phyloP scores from a whole-genome alignment of 2,329 filamentous ascomycete species.

The Hymenoscyphus linearis region DNA sequence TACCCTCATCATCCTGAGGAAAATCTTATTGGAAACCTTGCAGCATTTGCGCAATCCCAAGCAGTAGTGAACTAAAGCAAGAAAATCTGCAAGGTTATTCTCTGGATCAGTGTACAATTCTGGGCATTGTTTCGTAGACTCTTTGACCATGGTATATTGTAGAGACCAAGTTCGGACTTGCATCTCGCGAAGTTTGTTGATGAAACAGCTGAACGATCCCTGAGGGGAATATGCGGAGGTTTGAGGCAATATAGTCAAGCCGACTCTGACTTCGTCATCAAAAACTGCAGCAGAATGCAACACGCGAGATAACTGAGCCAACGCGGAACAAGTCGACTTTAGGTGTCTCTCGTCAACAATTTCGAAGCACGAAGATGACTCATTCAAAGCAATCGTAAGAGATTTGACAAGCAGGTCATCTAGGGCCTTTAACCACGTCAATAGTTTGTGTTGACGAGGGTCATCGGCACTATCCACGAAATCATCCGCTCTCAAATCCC shows the following conservation, averaged over 20 bases:
- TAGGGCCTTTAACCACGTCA: constrained; percentile 73
- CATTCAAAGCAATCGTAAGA: constrained; percentile 62
- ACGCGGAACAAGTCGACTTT: constrained; percentile 62
- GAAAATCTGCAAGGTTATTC: constrained; percentile 70
- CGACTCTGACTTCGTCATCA: constrained; percentile 80
- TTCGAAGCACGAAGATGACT: constrained; percentile 65
- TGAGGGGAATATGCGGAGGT: constrained; percentile 41
- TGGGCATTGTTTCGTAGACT: constrained; percentile 63
- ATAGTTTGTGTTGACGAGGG: constrained; percentile 62
- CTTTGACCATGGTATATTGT: constrained; percentile 74
- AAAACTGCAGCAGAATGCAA: constrained; percentile 75
- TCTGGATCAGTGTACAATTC: constrained; percentile 60
- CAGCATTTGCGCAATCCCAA: constrained; percentile 81
- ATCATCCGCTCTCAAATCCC: constrained; percentile 58
- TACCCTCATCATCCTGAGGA: constrained; percentile 82
- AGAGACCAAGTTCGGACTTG: constrained; percentile 84
- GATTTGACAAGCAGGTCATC: constrained; percentile 71
- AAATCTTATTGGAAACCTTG: constrained; percentile 77
- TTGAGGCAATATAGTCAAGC: constrained; percentile 58
- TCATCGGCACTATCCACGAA: constrained; percentile 51
- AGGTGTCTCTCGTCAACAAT: constrained; percentile 79
- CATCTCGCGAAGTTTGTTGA: constrained; percentile 75
- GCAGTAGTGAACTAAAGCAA: constrained; percentile 77
- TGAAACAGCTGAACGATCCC: constrained; percentile 47
- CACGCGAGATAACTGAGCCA: constrained; percentile 67